Evolutionary conservation across 768 basidiomycete species (phyloP), one percentile per base, ranked within the genome.

Genomic region (Mycena rosella): DNA sequence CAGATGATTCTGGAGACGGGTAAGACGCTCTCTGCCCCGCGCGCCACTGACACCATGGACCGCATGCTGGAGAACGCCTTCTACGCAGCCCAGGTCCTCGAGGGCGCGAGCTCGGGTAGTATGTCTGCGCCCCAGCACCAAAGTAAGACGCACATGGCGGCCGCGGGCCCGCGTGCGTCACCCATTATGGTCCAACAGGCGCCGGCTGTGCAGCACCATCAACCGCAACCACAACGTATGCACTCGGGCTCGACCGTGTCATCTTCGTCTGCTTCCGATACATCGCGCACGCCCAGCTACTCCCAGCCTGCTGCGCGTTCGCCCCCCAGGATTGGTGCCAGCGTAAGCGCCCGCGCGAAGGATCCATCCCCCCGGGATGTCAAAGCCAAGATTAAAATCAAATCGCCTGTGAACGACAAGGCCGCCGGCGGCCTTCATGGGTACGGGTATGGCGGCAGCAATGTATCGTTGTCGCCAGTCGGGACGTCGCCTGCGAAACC

Each of bases 41-140:
- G 66, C 9, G 27, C 40, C 3, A 15, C 54, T 0, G 44, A 53
- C 24, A 40, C 67, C 1, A 36, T 71, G 52, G 63, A 71, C 36
- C 66, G 65, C 22, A 71, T 71, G 70, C 54, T 71, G 53, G 63
- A 68, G 38, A 63, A 62, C 32, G 70, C 70, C 40, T 71, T 61
- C 44, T 58, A 71, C 36, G 70, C 63, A 24, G 70, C 70, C 20
- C 70, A 67, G 53, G 57, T 65, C 27, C 66, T 71, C 26, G 70
- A 64, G 1, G 55, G 51, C 18, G 70, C 69, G 38, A 69, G 49
- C n/a, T 20, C 52, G 8, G 65, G 61, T 0, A 47, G 22, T 27
- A 24, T 47, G 48, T 56, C 51, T 10, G 18, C 49, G n/a, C 44
- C 14, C 32, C 67, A 52, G 42, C 56, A 58, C 49, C 65, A 55